A percentile compares a stretch with the other conserved stretches of the same genome.
Conservation (phyloP, 2,329 filamentous ascomycete species). For the Leptographium procerum region DNA sequence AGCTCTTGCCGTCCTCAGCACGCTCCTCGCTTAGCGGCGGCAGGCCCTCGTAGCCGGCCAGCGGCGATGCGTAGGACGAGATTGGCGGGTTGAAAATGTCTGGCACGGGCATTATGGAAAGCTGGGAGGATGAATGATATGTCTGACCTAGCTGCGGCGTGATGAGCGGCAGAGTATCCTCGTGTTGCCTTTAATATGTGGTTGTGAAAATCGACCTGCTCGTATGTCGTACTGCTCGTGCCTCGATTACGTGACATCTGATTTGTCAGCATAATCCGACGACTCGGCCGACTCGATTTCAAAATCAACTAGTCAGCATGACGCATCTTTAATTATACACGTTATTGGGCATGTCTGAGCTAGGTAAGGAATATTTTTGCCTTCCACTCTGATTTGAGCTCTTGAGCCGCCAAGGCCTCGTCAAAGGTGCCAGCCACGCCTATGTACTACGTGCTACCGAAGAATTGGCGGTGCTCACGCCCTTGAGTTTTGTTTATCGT, state of each 20-base stretch:
- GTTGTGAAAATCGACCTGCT: background rate
- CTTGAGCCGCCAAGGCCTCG: no score
- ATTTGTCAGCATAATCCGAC: background rate
- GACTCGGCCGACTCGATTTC: background rate
- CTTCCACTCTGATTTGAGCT: no score
- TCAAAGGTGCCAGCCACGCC: no score
- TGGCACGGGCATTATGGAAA: background rate
- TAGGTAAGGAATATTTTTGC: no score
- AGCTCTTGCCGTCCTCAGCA: slow-evolving; percentile 66
- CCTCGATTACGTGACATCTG: background rate
- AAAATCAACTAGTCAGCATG: background rate
- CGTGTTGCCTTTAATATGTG: background rate
- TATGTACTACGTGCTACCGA: no score
- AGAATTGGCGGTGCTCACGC: no score
- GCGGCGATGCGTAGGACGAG: slow-evolving; percentile 39
- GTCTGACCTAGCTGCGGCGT: background rate
- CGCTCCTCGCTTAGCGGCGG: slow-evolving; percentile 45
- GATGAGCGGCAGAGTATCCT: background rate
- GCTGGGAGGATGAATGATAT: background rate
- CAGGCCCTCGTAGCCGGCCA: slow-evolving; percentile 46
- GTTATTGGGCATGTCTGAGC: no score
- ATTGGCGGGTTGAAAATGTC: slow-evolving; percentile 13
- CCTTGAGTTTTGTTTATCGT: no score
- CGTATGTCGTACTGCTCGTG: no score
- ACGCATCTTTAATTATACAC: no score